These are phyloP conservation scores for Pseudogymnoascus sp. DNA, from an alignment of 2,329 filamentous ascomycete genomes.

Conservation along the genomic window DNA sequence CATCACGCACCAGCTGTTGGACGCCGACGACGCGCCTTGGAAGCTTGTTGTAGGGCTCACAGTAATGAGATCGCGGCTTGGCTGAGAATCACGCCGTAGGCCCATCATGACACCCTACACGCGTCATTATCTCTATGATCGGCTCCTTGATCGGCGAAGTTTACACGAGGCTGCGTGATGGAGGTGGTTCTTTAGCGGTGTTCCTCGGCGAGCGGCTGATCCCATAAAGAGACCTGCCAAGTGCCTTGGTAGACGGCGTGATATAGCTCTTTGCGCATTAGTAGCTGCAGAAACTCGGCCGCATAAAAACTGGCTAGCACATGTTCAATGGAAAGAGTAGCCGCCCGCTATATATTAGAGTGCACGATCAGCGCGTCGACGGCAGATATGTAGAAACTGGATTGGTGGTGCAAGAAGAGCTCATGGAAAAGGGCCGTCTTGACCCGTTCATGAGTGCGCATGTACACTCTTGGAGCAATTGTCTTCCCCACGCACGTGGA, in stretches of 20 bases:
- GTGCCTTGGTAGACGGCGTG: background rate
- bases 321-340: background rate
- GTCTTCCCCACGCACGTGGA: conserved; percentile 1
- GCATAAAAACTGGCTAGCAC: background rate
- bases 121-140: background rate
- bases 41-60: background rate
- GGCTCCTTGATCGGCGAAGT: background rate
- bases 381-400: background rate
- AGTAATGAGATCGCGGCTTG: background rate
- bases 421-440: background rate
- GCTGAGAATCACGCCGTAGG: background rate
- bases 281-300: background rate
- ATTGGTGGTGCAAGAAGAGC: background rate
- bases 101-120: background rate
- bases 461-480: background rate
- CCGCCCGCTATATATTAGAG: background rate
- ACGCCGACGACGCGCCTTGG: background rate
- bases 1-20: background rate
- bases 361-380: background rate
- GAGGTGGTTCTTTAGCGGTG: background rate
- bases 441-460: background rate
- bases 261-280: background rate
- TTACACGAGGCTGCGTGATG: conserved; percentile 50
- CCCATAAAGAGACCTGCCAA: background rate
- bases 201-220: conserved; percentile 6